Conservation (phyloP, 2,329 filamentous ascomycete genomes). For the Calonectria pseudoturangicola region DNA sequence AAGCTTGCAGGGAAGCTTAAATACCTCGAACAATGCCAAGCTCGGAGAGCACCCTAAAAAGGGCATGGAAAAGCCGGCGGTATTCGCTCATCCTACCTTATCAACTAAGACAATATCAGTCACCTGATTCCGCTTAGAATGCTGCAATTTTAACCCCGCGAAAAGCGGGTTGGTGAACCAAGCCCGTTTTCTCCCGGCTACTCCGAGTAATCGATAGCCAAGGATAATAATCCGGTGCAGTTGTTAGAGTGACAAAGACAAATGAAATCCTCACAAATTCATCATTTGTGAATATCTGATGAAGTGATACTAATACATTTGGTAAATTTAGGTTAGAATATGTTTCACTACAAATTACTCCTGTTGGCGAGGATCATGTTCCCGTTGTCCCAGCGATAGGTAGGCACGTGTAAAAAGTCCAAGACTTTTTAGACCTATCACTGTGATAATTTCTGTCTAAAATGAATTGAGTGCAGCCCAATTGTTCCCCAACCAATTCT, state of each 20-base stretch:
- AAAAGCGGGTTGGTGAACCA: constrained; percentile 12
- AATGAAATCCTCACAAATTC: too few species aligned
- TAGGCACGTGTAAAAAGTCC: too few species aligned
- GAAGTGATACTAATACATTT: too few species aligned
- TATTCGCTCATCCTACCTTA: neutral
- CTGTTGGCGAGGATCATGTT: too few species aligned
- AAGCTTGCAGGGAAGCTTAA: constrained; percentile 3
- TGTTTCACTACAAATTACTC: too few species aligned
- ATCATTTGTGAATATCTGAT: too few species aligned
- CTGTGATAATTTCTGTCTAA: too few species aligned
- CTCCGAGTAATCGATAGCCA: neutral
- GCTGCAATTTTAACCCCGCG: neutral
- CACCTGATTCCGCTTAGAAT: neutral
- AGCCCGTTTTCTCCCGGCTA: neutral
- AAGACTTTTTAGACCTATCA: too few species aligned
- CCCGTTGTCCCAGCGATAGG: too few species aligned
- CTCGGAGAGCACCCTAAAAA: neutral
- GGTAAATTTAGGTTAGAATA: too few species aligned
- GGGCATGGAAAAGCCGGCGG: neutral
- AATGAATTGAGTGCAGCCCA: too few species aligned
- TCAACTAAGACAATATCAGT: neutral
- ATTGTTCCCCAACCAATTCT: too few species aligned
- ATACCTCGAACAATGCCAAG: constrained; percentile 17
- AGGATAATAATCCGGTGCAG: neutral
- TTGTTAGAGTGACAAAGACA: neutral